A percentile compares a stretch with the other conserved stretches of the same genome.
Evolutionary conservation across 2,329 filamentous ascomycete species (phyloP).

Genomic region (Talaromyces sp.): DNA sequence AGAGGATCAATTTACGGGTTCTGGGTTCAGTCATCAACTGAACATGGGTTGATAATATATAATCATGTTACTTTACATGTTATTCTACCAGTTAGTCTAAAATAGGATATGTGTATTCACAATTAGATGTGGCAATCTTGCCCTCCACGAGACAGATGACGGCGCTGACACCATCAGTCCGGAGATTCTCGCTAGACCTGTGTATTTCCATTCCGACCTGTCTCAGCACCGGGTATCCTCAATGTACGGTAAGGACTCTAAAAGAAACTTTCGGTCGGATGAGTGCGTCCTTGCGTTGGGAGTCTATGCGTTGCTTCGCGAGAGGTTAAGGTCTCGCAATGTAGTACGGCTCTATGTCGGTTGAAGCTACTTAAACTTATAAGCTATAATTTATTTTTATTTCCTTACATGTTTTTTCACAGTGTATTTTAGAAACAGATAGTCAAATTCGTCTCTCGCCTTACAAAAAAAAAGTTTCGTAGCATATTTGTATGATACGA

Average conservation of each 20-base stretch:
- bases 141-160: background rate
- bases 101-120: background rate
- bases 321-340: no score
- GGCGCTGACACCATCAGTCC: background rate
- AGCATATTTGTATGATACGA: background rate
- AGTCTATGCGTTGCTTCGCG: conserved; percentile 1
- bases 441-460: no score
- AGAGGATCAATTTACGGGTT: no score
- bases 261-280: conserved; percentile 5
- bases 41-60: background rate
- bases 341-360: no score
- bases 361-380: no score
- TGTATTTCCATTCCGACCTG: conserved; percentile 1
- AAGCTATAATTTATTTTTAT: no score
- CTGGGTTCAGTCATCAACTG: background rate
- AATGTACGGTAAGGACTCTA: background rate
- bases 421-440: no score
- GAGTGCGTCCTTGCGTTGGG: background rate
- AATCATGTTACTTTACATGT: background rate
- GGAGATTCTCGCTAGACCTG: background rate
- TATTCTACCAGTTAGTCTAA: no score
- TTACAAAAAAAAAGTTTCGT: no score
- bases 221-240: background rate
- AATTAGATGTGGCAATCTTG: no score
- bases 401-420: no score